Evolutionary conservation across 2,329 filamentous ascomycete genomes (phyloP).

Genomic region (Ophiognomonia clavigignenti-juglandacearum): DNA sequence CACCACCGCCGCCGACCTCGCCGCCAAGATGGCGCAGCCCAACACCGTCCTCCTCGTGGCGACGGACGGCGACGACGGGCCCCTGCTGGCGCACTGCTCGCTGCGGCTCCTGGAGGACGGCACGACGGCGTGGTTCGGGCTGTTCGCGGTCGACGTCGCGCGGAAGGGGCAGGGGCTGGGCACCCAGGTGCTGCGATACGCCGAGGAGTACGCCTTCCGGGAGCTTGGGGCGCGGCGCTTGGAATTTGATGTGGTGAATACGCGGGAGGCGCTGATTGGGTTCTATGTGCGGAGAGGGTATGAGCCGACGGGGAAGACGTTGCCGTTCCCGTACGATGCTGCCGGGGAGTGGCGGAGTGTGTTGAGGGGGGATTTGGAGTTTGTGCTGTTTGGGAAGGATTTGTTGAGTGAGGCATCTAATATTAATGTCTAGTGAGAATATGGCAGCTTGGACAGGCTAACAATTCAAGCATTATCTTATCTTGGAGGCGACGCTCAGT

Average conservation of each 20-base stretch:
- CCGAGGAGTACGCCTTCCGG: slow-evolving; percentile 23
- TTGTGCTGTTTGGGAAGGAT: slow-evolving; percentile 31
- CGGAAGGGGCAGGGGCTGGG: slow-evolving; percentile 30
- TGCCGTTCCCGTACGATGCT: slow-evolving; percentile 26
- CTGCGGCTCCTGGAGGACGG: slow-evolving; percentile 22
- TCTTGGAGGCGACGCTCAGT: no score
- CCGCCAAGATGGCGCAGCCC: slow-evolving; percentile 22
- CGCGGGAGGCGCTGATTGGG: slow-evolving; percentile 22
- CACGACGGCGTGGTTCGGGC: slow-evolving; percentile 25
- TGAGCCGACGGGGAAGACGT: slow-evolving; percentile 26
- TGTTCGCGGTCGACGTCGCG: slow-evolving; percentile 29
- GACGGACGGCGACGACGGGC: slow-evolving; percentile 14
- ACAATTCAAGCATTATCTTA: no score
- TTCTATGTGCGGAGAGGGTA: slow-evolving; percentile 28
- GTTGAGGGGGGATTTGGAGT: slow-evolving; percentile 27
- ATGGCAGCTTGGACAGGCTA: no score
- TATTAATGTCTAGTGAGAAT: no score
- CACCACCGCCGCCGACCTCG: slow-evolving; percentile 12
- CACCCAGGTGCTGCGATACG: slow-evolving; percentile 23
- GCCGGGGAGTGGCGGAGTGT: background rate
- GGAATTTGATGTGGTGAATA: slow-evolving; percentile 24
- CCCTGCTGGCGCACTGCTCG: slow-evolving; percentile 21
- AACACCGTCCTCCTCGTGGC: slow-evolving; percentile 27
- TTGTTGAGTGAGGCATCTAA: no score
- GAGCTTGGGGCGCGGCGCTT: slow-evolving; percentile 19